Evolutionary conservation across 75 land plant genomes (phyloP).

Genomic region (Chamaecyparis obtusa): DNA sequence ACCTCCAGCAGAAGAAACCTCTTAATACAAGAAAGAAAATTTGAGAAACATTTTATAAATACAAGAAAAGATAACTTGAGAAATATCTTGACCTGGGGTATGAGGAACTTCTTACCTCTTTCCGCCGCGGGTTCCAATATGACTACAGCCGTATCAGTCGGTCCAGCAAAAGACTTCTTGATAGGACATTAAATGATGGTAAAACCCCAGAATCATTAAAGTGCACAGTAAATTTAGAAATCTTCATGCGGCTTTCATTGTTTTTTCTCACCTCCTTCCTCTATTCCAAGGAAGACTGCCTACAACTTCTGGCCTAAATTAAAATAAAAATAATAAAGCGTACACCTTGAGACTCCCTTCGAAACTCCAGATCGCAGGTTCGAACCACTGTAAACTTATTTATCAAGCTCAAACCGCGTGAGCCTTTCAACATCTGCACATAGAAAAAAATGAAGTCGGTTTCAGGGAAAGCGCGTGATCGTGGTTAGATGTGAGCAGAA

Average conservation of each 20-base stretch:
- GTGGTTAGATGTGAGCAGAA: neutral
- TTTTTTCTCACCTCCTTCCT: neutral
- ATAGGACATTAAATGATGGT: neutral
- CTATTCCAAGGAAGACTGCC: neutral
- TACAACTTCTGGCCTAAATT: too few relatives aligned
- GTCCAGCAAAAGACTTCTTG: neutral
- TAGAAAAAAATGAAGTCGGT: neutral
- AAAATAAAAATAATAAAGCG: too few relatives aligned
- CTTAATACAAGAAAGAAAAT: too few relatives aligned
- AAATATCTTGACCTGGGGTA: too few relatives aligned
- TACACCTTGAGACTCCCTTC: too few relatives aligned
- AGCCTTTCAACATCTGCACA: neutral
- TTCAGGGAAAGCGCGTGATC: neutral
- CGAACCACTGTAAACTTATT: neutral
- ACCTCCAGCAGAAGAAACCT: too few relatives aligned
- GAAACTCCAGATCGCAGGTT: neutral
- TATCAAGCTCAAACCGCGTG: too few relatives aligned
- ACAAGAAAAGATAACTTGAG: neutral
- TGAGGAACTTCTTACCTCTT: neutral
- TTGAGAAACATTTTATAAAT: too few relatives aligned
- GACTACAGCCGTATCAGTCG: neutral
- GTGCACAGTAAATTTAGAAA: too few relatives aligned
- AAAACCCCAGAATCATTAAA: neutral
- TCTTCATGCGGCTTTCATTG: neutral
- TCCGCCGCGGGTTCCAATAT: neutral